Conservation (phyloP, 345 rosid genomes). For the Streptanthus diversifolius region DNA sequence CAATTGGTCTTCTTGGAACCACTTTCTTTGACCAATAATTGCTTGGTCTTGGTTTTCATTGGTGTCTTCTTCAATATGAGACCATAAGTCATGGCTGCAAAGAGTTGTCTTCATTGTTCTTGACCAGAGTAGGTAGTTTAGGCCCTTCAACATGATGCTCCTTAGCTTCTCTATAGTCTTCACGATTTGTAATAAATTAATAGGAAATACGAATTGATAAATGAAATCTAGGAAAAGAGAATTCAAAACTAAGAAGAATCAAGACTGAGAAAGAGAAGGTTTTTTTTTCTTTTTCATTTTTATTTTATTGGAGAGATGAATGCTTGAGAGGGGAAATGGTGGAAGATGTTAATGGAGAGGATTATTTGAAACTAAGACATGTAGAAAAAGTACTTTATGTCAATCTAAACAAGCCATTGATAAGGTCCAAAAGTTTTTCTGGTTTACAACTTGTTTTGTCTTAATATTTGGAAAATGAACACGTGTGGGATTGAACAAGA, state of each 20-base stretch:
- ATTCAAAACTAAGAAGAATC: background rate
- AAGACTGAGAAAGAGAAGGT: background rate
- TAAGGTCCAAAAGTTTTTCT: background rate
- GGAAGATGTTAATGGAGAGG: slow-evolving; percentile 11
- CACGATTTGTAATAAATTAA: too few relatives aligned
- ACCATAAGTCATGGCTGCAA: too few relatives aligned
- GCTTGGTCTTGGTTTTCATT: too few relatives aligned
- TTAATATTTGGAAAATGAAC: background rate
- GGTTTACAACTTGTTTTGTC: slow-evolving; percentile 10
- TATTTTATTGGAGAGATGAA: background rate
- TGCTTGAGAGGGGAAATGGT: background rate
- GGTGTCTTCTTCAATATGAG: too few relatives aligned
- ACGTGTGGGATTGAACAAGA: background rate
- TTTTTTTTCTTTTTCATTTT: background rate
- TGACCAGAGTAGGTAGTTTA: too few relatives aligned
- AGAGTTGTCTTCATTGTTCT: too few relatives aligned
- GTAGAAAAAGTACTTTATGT: slow-evolving; percentile 10
- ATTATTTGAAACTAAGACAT: slow-evolving; percentile 21
- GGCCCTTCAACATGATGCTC: too few relatives aligned
- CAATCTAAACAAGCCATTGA: slow-evolving; percentile 27
- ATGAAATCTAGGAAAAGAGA: background rate
- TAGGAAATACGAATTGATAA: background rate
- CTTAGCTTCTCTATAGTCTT: too few relatives aligned
- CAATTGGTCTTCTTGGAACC: too few relatives aligned
- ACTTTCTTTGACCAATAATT: too few relatives aligned